Evolutionary conservation across 2,329 filamentous ascomycete species (phyloP), one percentile per base, ranked within the genome.

Genomic region (Penicillium capsulatum): DNA sequence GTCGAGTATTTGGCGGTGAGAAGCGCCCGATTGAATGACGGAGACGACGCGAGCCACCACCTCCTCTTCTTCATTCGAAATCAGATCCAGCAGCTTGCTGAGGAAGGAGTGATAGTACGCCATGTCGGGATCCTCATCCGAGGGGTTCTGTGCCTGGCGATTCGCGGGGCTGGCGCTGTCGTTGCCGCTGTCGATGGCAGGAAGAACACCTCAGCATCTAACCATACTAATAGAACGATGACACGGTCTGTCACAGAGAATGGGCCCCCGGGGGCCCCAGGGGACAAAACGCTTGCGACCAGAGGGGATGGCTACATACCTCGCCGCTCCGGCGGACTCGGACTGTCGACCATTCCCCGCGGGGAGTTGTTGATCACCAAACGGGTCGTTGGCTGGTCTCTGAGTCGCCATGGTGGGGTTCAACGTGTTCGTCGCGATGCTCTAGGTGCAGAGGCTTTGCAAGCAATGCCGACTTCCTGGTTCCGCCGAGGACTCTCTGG

Each of bases 1-100:
- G 5, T 39, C 35, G 29, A 54, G 51, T 11, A 63, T 58, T 11
- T 58, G 45, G 31, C 50, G 35, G 8, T 59, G 44, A 5, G 59
- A 58, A 7, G 54, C 58, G 13, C 58, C 57, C 10, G 57, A 50
- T 20, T 58, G 60, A 29, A 63, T 59, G 15, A 50, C 34, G 17
- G 48, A 39, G 31, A 63, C 39, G 35, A 63, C 31, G 17, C 34
- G 51, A 13, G 46, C 32, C 3, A 63, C 48, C 2, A 46, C 37
- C n/a, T 47, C 50, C 29, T 52, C 47, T 14, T 57, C 46, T 22
- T 46, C 49, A 4, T 54, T 42, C 11, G 49, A 48, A 30, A 63
- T 48, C 17, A 59, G 20, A 6, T 30, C 31, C 24, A 63, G 30
- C 17, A 63, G 44, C 9, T 50, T 53, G 17, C 51, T 36, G 31